phyloP scores from a whole-genome alignment of 768 basidiomycete species.

The Holtermanniella nyarrowii region DNA sequence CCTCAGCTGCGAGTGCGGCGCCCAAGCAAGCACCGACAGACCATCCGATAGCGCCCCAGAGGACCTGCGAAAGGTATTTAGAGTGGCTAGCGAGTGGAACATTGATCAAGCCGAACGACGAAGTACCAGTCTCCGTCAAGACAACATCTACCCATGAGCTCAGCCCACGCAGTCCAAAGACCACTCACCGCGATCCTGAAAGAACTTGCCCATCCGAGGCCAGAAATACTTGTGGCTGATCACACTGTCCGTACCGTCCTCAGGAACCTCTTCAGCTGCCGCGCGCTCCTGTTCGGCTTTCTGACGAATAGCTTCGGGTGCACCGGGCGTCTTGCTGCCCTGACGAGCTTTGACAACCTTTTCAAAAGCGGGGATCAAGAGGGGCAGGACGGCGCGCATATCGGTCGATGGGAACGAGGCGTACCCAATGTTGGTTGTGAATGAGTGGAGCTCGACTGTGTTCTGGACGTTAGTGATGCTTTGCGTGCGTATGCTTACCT shows the following conservation, averaged over 20 bases:
- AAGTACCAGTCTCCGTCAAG: constrained; percentile 80
- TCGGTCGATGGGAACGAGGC: constrained; percentile 37
- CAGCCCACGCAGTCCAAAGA: constrained; percentile 1
- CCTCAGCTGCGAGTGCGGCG: constrained; percentile 69
- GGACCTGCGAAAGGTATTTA: constrained; percentile 48
- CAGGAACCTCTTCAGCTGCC: constrained; percentile 10
- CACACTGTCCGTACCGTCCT: constrained; percentile 27
- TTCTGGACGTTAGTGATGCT: constrained; percentile 1
- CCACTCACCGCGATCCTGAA: constrained; percentile 51
- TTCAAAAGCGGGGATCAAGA: constrained; percentile 29
- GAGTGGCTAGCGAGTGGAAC: constrained; percentile 64
- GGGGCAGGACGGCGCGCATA: constrained; percentile 38
- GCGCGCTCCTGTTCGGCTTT: constrained; percentile 20
- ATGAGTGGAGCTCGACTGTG: constrained; percentile 39
- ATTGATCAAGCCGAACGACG: constrained; percentile 75
- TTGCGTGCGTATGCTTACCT: constrained; percentile 7
- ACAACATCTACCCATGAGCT: constrained; percentile 48
- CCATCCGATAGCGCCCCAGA: constrained; percentile 93
- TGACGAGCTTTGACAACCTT: constrained; percentile 13
- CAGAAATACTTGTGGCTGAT: constrained; percentile 78
- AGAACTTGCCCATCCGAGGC: constrained; percentile 66
- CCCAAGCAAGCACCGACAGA: constrained; percentile 66
- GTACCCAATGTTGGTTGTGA: constrained; percentile 35
- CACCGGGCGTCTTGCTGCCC: constrained; percentile 11
- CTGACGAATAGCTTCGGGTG: constrained; percentile 8